phyloP scores from a whole-genome alignment of 2,329 filamentous ascomycete species.

The Hypoxylon sp. region DNA sequence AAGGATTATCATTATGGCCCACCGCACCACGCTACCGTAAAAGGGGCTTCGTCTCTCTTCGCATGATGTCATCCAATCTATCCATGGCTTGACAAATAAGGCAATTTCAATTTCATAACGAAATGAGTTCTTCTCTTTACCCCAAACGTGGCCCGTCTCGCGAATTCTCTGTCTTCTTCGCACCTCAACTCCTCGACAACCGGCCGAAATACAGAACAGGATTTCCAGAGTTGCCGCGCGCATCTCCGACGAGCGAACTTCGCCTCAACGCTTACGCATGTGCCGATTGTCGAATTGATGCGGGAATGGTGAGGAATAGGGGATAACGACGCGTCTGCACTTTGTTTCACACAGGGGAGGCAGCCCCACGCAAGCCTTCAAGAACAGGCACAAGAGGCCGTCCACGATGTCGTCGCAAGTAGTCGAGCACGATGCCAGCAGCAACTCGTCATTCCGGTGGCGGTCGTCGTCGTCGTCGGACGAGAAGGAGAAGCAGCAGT shows the following conservation, averaged over 20 bases:
- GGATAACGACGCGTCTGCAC: background rate
- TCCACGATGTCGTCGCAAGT: conserved; percentile 6
- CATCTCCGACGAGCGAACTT: too few species aligned
- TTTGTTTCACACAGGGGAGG: background rate
- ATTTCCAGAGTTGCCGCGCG: too few species aligned
- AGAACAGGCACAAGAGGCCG: too few species aligned
- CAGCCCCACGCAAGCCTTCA: background rate
- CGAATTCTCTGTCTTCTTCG: background rate
- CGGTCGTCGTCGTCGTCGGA: conserved; percentile 6
- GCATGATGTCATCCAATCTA: conserved; percentile 27
- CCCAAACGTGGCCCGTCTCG: background rate
- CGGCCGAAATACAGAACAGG: too few species aligned
- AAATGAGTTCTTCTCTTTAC: conserved; percentile 3
- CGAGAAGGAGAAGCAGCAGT: conserved; percentile 23
- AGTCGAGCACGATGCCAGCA: background rate
- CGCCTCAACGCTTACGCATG: too few species aligned
- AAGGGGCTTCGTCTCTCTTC: conserved; percentile 14
- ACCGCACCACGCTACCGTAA: conserved; percentile 16
- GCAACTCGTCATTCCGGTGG: background rate
- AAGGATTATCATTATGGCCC: too few species aligned
- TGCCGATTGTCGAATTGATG: too few species aligned
- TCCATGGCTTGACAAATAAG: conserved; percentile 1
- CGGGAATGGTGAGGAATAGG: background rate
- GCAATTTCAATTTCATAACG: conserved; percentile 10
- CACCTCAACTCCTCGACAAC: too few species aligned